Evolutionary conservation across 345 rosid genomes (phyloP).

Genomic region (Sisymbrium irio): DNA sequence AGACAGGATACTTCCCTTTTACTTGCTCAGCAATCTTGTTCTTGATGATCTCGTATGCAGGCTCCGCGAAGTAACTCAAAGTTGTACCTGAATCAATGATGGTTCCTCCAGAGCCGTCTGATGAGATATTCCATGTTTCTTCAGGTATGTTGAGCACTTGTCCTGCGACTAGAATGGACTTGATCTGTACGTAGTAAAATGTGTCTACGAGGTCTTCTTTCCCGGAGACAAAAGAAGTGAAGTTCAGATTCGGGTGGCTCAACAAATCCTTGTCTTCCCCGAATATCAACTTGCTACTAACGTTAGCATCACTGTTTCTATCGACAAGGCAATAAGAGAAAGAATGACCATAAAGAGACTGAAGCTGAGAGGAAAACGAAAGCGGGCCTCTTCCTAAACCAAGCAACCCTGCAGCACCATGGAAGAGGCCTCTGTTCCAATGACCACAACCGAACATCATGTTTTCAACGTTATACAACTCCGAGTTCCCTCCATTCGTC

Average conservation of each 20-base stretch:
- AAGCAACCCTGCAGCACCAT: slow-evolving; percentile 80
- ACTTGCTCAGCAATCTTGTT: slow-evolving; percentile 60
- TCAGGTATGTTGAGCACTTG: slow-evolving; percentile 61
- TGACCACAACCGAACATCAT: slow-evolving; percentile 94
- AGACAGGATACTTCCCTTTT: slow-evolving; percentile 51
- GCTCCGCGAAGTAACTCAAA: slow-evolving; percentile 65
- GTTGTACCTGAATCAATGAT: slow-evolving; percentile 87
- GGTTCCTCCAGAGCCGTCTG: slow-evolving; percentile 72
- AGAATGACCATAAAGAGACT: slow-evolving; percentile 69
- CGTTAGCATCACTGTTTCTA: slow-evolving; percentile 58
- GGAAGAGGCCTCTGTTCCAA: slow-evolving; percentile 82
- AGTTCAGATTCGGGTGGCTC: slow-evolving; percentile 56
- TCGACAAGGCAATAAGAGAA: slow-evolving; percentile 90
- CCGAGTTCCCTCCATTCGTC: slow-evolving; percentile 41
- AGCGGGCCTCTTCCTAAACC: slow-evolving; percentile 92
- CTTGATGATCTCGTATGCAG: slow-evolving; percentile 56
- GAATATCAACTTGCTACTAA: slow-evolving; percentile 81
- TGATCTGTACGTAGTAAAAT: slow-evolving; percentile 72
- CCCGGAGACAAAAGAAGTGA: slow-evolving; percentile 61
- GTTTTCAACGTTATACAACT: slow-evolving; percentile 52
- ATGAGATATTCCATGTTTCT: slow-evolving; percentile 62
- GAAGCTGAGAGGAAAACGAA: slow-evolving; percentile 84
- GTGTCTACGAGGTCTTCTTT: slow-evolving; percentile 60
- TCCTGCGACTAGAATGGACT: slow-evolving; percentile 64
- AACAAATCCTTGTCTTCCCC: slow-evolving; percentile 68